phyloP scores from a whole-genome alignment of 2,329 filamentous ascomycete species.

The Pseudovirgaria hyperparasitica region DNA sequence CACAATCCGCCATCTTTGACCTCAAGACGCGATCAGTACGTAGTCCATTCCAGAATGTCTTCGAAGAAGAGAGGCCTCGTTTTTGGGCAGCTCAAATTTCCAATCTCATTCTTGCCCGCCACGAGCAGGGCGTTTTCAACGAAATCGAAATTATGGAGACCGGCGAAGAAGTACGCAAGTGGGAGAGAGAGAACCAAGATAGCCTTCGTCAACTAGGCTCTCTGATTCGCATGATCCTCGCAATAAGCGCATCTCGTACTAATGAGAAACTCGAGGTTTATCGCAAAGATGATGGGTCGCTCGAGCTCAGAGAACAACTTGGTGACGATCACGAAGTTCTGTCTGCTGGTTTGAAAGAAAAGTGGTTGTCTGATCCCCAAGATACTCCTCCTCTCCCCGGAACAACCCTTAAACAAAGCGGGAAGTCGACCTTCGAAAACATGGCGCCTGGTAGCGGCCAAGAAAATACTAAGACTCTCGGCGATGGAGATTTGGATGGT shows the following conservation, averaged over 20 bases:
- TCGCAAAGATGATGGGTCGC: constrained; percentile 11
- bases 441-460: too few species aligned
- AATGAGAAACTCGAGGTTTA: constrained; percentile 21
- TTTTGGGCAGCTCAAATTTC: constrained; percentile 40
- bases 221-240: constrained; percentile 19
- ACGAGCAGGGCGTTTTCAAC: constrained; percentile 31
- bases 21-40: constrained; percentile 36
- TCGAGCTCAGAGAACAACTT: constrained; percentile 24
- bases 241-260: constrained; percentile 10
- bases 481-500: too few species aligned
- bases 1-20: constrained; percentile 37
- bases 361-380: constrained; percentile 1
- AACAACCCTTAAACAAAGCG: too few species aligned
- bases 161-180: constrained; percentile 22
- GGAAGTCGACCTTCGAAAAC: too few species aligned
- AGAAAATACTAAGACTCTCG: too few species aligned
- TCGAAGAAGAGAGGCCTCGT: constrained; percentile 29
- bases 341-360: constrained; percentile 6
- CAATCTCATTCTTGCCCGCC: constrained; percentile 40
- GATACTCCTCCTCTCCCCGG: too few species aligned
- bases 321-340: constrained; percentile 14
- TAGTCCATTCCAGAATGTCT: constrained; percentile 18
- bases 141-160: constrained; percentile 28
- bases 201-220: constrained; percentile 14
- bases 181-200: constrained; percentile 28